Evolutionary conservation across 306 rosid genomes (phyloP).

Genomic region (Cicer arietinum): DNA sequence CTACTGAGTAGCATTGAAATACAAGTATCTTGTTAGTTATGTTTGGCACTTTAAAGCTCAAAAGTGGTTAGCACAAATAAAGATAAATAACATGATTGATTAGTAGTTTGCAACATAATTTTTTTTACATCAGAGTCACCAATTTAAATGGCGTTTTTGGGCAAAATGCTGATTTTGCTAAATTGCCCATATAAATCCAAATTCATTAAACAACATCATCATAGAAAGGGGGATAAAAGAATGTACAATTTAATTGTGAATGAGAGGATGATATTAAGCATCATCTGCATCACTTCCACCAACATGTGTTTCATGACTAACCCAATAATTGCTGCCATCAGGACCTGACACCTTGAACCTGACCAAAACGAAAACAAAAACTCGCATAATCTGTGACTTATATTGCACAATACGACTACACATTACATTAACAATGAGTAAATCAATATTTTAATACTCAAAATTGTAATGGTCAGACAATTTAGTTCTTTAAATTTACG

Average conservation of each 20-base stretch:
- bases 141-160: slow-evolving; percentile 42
- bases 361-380: slow-evolving; percentile 50
- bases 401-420: not conserved
- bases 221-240: slow-evolving; percentile 43
- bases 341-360: slow-evolving; percentile 88
- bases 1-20: not conserved
- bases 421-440: slow-evolving; percentile 37
- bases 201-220: slow-evolving; percentile 50
- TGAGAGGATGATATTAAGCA: slow-evolving; percentile 49
- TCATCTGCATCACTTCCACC: slow-evolving; percentile 98
- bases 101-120: slow-evolving; percentile 37
- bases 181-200: slow-evolving; percentile 48
- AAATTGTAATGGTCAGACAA: no score
- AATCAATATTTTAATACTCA: no score
- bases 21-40: not conserved
- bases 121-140: slow-evolving; percentile 50
- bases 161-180: slow-evolving; percentile 49
- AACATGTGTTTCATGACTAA: slow-evolving; percentile 71
- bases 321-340: slow-evolving; percentile 84
- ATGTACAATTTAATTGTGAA: slow-evolving; percentile 75
- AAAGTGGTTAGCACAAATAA: slow-evolving; percentile 5
- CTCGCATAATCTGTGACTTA: slow-evolving; percentile 36
- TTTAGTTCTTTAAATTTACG: no score
- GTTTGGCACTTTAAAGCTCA: not conserved
- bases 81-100: slow-evolving; percentile 20